Base-by-base conservation (phyloP, 1,284 basidiomycete species). In the Tetrapyrgos nigripes region DNA sequence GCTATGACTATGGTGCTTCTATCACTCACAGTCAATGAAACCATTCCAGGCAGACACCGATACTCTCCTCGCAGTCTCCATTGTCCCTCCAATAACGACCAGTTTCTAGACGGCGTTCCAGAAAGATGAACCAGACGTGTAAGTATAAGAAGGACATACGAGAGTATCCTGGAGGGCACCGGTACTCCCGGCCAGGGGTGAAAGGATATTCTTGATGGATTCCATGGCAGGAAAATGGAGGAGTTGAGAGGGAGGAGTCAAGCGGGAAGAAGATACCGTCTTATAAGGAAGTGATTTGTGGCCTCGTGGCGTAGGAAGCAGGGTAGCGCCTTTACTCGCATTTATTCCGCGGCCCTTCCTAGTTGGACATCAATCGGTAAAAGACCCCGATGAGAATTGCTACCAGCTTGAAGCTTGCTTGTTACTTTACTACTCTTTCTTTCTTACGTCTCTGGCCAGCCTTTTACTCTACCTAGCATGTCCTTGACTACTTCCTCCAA, bases 1-100 rank as follows among this genome's bases (percentile, higher is more conserved):
- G 53, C 6, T 45, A 57, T n/a, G 17, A 40, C 17, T 11, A 17
- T 40, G 17, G 19, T n/a, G 37, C 37, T 11, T n/a, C n/a, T n/a
- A n/a, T 21, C 26, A 56, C 88, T 68, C 70, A 92, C 91, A 93
- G 70, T 93, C 92, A 13, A 93, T 83, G 69, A 93, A 93, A 28
- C 91, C 90, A 71, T 89, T 92, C 91, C 92, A 93, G 13, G 89
- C 92, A 13, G 90, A 91, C 35, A 91, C 80, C 8, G 90, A 92
- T 23, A 83, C 84, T 50, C 90, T 79, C 63, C 89, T 79, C 26
- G 88, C 87, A 10, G 89, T 91, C 70, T 91, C 88, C 23, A 92
- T 87, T 2, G 89, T 91, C 5, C 89, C 89, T 31, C 89, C 89
- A 67, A 91, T 88, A 65, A 91, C 89, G 29, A 91, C 89, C 43